A percentile compares a stretch with the other conserved stretches of the same genome.
phyloP scores from a whole-genome alignment of 2,329 filamentous ascomycete species.

The Pseudogymnoascus sp. region DNA sequence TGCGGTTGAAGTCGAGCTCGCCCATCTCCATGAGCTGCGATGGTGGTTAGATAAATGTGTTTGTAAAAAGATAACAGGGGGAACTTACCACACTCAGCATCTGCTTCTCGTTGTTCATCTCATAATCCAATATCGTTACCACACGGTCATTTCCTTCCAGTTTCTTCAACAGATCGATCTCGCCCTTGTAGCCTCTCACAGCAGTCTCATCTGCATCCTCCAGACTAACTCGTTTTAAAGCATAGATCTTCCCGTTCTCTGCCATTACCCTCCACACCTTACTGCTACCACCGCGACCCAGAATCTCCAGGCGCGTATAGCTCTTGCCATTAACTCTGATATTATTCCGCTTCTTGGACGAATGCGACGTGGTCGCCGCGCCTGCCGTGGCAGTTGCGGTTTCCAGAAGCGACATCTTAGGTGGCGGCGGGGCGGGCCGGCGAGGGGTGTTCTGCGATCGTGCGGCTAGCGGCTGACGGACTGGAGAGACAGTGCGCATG shows the following conservation, averaged over 20 bases:
- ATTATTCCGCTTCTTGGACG: slow-evolving; percentile 64
- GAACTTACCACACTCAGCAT: slow-evolving; percentile 69
- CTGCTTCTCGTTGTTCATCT: slow-evolving; percentile 87
- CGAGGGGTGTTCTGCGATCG: slow-evolving; percentile 64
- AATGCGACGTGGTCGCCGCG: slow-evolving; percentile 65
- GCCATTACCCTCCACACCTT: slow-evolving; percentile 96
- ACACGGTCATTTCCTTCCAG: slow-evolving; percentile 81
- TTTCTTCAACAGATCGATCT: slow-evolving; percentile 83
- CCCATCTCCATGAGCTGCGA: slow-evolving; percentile 89
- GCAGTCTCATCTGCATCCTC: slow-evolving; percentile 81
- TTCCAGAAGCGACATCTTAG: slow-evolving; percentile 95
- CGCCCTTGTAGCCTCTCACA: slow-evolving; percentile 82
- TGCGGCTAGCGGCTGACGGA: slow-evolving; percentile 46
- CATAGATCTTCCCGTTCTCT: slow-evolving; percentile 92
- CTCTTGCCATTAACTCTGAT: slow-evolving; percentile 84
- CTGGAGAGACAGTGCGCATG: slow-evolving; percentile 39
- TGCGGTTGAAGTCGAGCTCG: slow-evolving; percentile 82
- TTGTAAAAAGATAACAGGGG: background rate
- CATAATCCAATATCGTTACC: slow-evolving; percentile 82
- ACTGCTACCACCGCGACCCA: slow-evolving; percentile 86
- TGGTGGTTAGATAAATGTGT: background rate
- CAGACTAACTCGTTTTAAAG: slow-evolving; percentile 83
- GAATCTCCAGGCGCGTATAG: slow-evolving; percentile 81
- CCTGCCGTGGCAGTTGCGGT: slow-evolving; percentile 79
- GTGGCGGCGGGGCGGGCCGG: slow-evolving; percentile 70